These are phyloP conservation scores for Pseudocercospora fuligena DNA, from an alignment of 2,329 filamentous ascomycete genomes.

Conservation along the genomic window DNA sequence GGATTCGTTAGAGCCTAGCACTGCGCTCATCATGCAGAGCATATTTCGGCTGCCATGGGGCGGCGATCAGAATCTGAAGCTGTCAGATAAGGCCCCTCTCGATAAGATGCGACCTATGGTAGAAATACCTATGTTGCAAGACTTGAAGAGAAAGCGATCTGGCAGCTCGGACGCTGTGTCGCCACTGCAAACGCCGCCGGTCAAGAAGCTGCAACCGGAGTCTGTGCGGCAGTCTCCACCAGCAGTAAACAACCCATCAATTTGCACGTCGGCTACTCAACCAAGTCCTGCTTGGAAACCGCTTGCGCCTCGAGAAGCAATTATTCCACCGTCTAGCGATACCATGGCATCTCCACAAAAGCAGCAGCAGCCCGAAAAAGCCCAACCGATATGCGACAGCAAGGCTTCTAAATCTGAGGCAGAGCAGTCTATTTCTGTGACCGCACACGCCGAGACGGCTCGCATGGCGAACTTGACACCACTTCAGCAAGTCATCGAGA, in stretches of 20 bases:
- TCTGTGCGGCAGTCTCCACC: conserved; percentile 22
- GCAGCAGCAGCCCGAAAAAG: too few species aligned
- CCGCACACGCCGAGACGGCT: conserved; percentile 4
- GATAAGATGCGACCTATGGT: conserved; percentile 51
- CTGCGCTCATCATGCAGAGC: conserved; percentile 51
- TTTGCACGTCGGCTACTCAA: too few species aligned
- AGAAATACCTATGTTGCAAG: conserved; percentile 54
- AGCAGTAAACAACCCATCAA: background rate
- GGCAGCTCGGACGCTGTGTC: conserved; percentile 50
- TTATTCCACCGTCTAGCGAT: too few species aligned
- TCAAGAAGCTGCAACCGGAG: conserved; percentile 39
- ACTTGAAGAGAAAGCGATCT: conserved; percentile 64
- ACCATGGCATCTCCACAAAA: too few species aligned
- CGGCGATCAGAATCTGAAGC: conserved; percentile 39
- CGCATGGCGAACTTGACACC: conserved; percentile 45
- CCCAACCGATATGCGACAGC: too few species aligned
- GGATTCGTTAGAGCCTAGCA: conserved; percentile 26
- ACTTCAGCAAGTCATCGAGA: conserved; percentile 75
- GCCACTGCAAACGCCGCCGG: conserved; percentile 26
- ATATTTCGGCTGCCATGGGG: conserved; percentile 58
- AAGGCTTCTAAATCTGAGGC: conserved; percentile 5
- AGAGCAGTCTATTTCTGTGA: conserved; percentile 19
- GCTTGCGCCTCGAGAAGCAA: background rate
- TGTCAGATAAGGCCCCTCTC: conserved; percentile 40
- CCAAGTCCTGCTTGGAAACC: conserved; percentile 1